Base-by-base conservation (phyloP, 225 moss, liverwort and hornwort species). In the Bryoerythrophyllum caledonicum region DNA sequence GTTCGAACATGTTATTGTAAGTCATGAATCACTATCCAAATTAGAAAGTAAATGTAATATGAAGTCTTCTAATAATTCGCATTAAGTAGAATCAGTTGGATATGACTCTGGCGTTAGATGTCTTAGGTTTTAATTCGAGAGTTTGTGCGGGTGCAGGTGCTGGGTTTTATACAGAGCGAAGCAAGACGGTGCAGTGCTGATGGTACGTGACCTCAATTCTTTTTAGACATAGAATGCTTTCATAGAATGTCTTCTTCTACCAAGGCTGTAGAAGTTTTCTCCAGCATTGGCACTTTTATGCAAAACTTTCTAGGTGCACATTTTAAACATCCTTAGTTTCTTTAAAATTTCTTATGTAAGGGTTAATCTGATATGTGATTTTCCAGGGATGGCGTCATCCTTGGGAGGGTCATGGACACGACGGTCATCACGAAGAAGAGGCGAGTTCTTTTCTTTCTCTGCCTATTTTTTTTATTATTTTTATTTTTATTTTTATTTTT, bases 351-450 rank as follows among this genome's bases (percentile, higher is more conserved):
- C n/a, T n/a, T n/a, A 6, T 16, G 14, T 4, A n/a, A n/a, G 5
- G 24, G 57, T 49, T 59, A 30, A 58, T 56, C 28, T 30, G 59
- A 73, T 25, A 17, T 11, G 61, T 78, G 54, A 14, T 27, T 28
- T 68, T 48, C 68, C 65, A 88, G 88, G 90, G 91, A 73, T 88
- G 88, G 90, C 86, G 90, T 43, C 88, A 91, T 72, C 86, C 90
- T 71, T 88, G 90, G 90, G 88, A 91, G 49, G 84, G 76, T 75
- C 90, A 88, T 73, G 83, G 90, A 38, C 86, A 83, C 55, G 77
- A 82, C 37, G 80, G 67, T 28, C 82, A 82, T 60, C 65, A 76
- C 35, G 82, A 63, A 76, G 77, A 87, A 76, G 79, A 87, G 77
- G 85, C 82, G 63, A 75, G 75, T 63, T 49, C 13, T 48, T 25